Evolutionary conservation across 345 rosid species (phyloP).

Genomic region (Euclidium syriacum): DNA sequence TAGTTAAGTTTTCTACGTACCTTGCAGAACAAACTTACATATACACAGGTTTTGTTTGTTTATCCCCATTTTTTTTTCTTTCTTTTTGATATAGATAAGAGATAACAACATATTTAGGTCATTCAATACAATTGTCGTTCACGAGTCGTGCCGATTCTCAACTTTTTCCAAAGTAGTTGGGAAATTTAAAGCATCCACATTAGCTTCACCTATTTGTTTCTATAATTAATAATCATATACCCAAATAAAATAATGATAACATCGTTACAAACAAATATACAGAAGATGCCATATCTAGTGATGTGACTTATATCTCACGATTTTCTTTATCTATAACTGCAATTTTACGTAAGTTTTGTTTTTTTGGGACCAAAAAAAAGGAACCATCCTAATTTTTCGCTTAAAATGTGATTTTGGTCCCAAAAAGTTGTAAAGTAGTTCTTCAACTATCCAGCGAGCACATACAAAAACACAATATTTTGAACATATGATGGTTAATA

Average conservation of each 20-base stretch:
- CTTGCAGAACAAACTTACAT: too few relatives aligned
- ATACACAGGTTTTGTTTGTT: too few relatives aligned
- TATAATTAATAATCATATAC: slow-evolving; percentile 1
- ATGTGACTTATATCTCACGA: not conserved
- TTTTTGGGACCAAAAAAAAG: too few relatives aligned
- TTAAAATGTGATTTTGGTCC: not conserved
- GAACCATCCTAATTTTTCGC: slow-evolving; percentile 17
- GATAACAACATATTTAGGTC: not conserved
- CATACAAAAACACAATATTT: not conserved
- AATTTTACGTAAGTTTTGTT: not conserved
- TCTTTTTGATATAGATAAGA: not conserved
- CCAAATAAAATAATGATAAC: not conserved
- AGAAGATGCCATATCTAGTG: not conserved
- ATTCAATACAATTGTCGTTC: not conserved
- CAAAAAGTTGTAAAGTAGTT: not conserved
- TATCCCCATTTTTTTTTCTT: not conserved
- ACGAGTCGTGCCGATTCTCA: slow-evolving; percentile 16
- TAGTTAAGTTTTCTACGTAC: too few relatives aligned
- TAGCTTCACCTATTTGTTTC: not conserved
- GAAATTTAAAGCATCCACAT: slow-evolving; percentile 10
- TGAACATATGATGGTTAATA: not conserved
- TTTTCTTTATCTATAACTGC: not conserved
- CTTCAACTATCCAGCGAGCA: not conserved
- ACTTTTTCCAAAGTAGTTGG: slow-evolving; percentile 20
- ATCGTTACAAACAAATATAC: not conserved